Conservation (phyloP, 202 grass and related monocot genomes). For the Thinopyrum obtusiflorum region DNA sequence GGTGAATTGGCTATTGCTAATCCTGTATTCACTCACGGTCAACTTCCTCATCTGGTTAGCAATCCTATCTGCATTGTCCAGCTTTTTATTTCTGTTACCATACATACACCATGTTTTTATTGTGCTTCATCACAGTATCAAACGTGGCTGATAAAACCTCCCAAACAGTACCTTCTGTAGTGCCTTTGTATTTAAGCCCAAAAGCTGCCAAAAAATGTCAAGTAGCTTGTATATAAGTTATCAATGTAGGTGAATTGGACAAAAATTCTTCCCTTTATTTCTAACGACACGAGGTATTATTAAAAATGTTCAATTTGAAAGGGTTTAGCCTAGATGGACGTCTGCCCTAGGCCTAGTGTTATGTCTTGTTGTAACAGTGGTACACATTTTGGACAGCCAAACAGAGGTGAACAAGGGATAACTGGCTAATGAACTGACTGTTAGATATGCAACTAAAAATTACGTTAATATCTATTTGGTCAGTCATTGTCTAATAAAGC, state of each 20-base stretch:
- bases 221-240: neutral
- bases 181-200: neutral
- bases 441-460: conserved; percentile 24
- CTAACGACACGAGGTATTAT: neutral
- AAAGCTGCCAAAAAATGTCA: conserved; percentile 2
- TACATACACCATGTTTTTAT: neutral
- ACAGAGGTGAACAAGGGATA: neutral
- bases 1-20: conserved; percentile 90
- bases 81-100: neutral
- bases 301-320: neutral
- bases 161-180: neutral
- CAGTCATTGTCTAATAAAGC: neutral
- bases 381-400: neutral
- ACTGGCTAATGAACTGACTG: neutral
- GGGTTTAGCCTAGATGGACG: neutral
- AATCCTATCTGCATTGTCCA: conserved; percentile 16
- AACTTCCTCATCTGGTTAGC: conserved; percentile 82
- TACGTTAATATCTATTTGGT: neutral
- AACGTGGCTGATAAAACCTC: neutral
- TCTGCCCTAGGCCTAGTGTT: neutral
- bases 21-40: conserved; percentile 89
- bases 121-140: neutral
- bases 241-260: neutral
- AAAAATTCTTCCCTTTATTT: neutral
- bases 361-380: neutral